A percentile compares a stretch with the other conserved stretches of the same genome.
These are phyloP conservation scores for Cotoneaster glaucophyllus DNA, from an alignment of 306 rosid genomes.

Conservation along the genomic window DNA sequence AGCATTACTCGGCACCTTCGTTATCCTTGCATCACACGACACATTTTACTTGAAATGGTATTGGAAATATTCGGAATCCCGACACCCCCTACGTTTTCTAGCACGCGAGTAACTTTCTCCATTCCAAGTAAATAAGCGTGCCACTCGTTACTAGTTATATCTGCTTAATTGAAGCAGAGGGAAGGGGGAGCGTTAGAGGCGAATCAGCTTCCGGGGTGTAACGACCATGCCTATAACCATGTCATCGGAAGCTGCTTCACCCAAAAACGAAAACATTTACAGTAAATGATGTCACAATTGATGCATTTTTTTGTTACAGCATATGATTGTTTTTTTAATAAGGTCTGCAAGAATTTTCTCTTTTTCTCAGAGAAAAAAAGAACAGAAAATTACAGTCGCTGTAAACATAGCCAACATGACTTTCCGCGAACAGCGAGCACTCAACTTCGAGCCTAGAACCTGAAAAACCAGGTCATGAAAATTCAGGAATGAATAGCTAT, in stretches of 20 bases:
- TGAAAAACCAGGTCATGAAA: slow-evolving; percentile 34
- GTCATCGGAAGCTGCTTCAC: neutral
- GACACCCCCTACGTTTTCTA: too few species aligned
- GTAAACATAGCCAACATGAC: too few species aligned
- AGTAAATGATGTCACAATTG: neutral
- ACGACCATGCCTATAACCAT: neutral
- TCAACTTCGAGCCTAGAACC: slow-evolving; percentile 50
- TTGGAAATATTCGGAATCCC: too few species aligned
- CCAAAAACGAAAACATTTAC: neutral
- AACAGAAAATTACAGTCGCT: neutral
- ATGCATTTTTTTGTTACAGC: neutral
- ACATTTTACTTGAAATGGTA: too few species aligned
- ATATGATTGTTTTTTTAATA: neutral
- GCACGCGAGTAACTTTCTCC: too few species aligned
- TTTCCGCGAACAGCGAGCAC: neutral
- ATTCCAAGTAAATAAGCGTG: too few species aligned
- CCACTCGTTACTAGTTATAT: too few species aligned
- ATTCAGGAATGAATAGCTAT: neutral
- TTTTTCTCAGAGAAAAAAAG: neutral
- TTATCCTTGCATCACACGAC: too few species aligned
- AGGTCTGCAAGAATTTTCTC: neutral
- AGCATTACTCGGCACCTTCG: too few species aligned
- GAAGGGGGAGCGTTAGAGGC: neutral
- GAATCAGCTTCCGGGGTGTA: neutral
- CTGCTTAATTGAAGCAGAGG: neutral